Conservation (phyloP, 306 rosid genomes). For the Calophaca sinica region DNA sequence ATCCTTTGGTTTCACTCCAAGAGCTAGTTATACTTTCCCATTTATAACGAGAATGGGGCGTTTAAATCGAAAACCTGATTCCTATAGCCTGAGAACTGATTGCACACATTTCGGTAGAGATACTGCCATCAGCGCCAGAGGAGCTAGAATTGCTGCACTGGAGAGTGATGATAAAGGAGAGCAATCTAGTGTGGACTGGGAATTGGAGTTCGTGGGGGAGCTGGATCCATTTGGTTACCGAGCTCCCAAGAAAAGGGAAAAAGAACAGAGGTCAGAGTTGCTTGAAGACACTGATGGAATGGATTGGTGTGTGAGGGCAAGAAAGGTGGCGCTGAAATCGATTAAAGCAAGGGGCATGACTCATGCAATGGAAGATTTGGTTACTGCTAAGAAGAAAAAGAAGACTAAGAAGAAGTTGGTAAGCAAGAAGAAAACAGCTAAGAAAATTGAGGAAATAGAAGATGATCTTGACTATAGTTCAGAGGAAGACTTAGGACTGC, state of each 20-base stretch:
- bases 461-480: slow-evolving; percentile 50
- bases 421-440: slow-evolving; percentile 47
- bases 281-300: slow-evolving; percentile 67
- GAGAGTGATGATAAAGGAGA: slow-evolving; percentile 48
- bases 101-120: slow-evolving; percentile 50
- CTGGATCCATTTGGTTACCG: slow-evolving; percentile 73
- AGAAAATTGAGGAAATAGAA: slow-evolving; percentile 54
- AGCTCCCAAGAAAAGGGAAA: slow-evolving; percentile 67
- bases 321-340: slow-evolving; percentile 71
- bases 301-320: slow-evolving; percentile 93
- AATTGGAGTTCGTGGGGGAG: slow-evolving; percentile 68
- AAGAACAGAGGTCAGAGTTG: slow-evolving; percentile 55
- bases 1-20: slow-evolving; percentile 54
- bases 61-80: slow-evolving; percentile 42
- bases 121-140: slow-evolving; percentile 28
- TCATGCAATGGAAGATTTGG: slow-evolving; percentile 62
- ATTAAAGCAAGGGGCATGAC: slow-evolving; percentile 75
- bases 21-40: slow-evolving; percentile 47
- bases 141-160: slow-evolving; percentile 35
- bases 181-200: slow-evolving; percentile 64
- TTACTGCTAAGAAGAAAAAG: slow-evolving; percentile 64
- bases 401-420: slow-evolving; percentile 59
- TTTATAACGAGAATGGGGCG: slow-evolving; percentile 38
- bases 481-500: slow-evolving; percentile 53
- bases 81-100: slow-evolving; percentile 42